Evolutionary conservation across 257 asterid genomes (phyloP).

Genomic region (Jasminum sambac): DNA sequence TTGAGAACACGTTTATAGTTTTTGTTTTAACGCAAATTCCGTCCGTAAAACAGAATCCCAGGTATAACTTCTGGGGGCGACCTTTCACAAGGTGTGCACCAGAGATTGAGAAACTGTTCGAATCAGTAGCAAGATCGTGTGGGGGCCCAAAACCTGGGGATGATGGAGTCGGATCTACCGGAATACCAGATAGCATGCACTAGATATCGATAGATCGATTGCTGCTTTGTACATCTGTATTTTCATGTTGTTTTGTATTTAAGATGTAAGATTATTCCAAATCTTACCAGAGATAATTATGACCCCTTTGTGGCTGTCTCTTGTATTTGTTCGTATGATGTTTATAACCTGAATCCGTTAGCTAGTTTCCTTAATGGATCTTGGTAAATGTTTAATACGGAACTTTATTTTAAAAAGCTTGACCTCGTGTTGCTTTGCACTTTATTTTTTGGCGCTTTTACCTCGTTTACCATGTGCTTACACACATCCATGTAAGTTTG

Average conservation of each 20-base stretch:
- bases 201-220: slow-evolving; percentile 10
- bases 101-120: slow-evolving; percentile 91
- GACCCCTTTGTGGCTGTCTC: no score
- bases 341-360: no score
- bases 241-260: background rate
- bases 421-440: no score
- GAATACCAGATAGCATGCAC: slow-evolving; percentile 71
- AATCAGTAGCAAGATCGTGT: slow-evolving; percentile 92
- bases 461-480: no score
- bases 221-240: background rate
- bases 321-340: no score
- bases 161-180: slow-evolving; percentile 72
- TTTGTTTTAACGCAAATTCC: background rate
- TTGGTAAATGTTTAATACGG: no score
- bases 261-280: no score
- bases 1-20: background rate
- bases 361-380: no score
- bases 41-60: slow-evolving; percentile 61
- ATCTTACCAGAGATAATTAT: no score
- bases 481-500: no score
- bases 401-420: no score
- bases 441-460: no score
- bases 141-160: slow-evolving; percentile 94
- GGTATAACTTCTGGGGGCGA: slow-evolving; percentile 93
- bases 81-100: slow-evolving; percentile 93